A percentile compares a stretch with the other conserved stretches of the same genome.
Conservation (phyloP, 1,139 yeast species). For the Yamadazyma sp. region DNA sequence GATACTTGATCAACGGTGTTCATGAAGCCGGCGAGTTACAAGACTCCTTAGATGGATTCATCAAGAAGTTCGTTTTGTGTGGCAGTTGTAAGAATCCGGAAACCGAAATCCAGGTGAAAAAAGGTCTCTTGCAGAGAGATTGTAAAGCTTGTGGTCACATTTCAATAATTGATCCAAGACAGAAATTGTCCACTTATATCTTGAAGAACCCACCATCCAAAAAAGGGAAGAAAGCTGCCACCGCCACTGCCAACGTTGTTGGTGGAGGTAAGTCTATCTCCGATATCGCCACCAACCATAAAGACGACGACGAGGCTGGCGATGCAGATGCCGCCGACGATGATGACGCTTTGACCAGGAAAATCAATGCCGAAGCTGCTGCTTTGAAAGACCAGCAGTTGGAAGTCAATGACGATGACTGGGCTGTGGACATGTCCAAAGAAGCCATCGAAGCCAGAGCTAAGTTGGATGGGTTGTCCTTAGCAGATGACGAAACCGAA, state of each 20-base stretch:
- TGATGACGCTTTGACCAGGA: conserved; percentile 76
- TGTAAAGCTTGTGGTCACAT: conserved; percentile 98
- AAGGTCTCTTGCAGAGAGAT: conserved; percentile 79
- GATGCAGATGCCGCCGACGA: conserved; percentile 75
- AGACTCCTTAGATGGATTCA: conserved; percentile 92
- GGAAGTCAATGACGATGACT: conserved; percentile 80
- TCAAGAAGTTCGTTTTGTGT: conserved; percentile 89
- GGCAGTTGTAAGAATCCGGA: conserved; percentile 97
- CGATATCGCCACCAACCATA: conserved; percentile 65
- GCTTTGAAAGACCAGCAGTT: conserved; percentile 56
- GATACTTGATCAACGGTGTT: conserved; percentile 91
- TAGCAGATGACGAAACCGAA: conserved; percentile 39
- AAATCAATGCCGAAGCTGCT: conserved; percentile 84
- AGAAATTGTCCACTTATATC: conserved; percentile 82
- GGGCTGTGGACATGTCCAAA: conserved; percentile 98
- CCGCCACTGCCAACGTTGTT: conserved; percentile 88
- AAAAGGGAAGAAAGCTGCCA: conserved; percentile 71
- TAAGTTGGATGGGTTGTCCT: conserved; percentile 62
- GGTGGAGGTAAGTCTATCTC: conserved; percentile 84
- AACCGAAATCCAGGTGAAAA: conserved; percentile 83
- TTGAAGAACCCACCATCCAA: conserved; percentile 87
- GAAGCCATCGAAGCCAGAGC: conserved; percentile 97
- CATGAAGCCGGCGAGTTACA: conserved; percentile 91
- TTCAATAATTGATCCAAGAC: conserved; percentile 80
- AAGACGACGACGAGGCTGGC: conserved; percentile 49